These are phyloP conservation scores for Parmelia sp. DNA, from an alignment of 495 filamentous ascomycete species.

Conservation along the genomic window DNA sequence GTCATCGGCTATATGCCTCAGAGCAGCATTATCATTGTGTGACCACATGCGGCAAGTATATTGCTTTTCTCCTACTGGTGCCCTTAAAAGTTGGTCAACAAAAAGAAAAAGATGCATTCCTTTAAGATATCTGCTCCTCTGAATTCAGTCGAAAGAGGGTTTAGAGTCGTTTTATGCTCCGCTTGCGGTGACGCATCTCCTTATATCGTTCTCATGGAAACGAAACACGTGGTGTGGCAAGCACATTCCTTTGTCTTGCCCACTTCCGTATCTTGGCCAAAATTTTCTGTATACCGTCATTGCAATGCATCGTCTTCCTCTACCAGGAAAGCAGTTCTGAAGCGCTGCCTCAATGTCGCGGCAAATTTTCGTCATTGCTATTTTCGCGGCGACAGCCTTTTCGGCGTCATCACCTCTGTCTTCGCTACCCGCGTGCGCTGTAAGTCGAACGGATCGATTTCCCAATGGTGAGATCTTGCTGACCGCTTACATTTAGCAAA, in stretches of 20 bases:
- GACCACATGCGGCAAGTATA: background rate
- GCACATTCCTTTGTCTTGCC: slow-evolving; percentile 13
- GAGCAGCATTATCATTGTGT: background rate
- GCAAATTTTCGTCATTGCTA: slow-evolving; percentile 8
- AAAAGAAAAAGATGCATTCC: background rate
- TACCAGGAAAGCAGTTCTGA: background rate
- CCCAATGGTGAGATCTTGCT: background rate
- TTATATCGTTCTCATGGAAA: slow-evolving; percentile 7
- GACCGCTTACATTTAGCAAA: slow-evolving; percentile 15
- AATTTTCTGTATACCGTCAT: slow-evolving; percentile 6
- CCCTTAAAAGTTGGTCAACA: background rate
- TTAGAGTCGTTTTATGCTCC: background rate
- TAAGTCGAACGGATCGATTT: slow-evolving; percentile 7
- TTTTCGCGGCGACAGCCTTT: slow-evolving; percentile 6
- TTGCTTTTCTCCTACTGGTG: background rate
- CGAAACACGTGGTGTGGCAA: slow-evolving; percentile 3
- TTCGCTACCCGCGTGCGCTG: slow-evolving; percentile 16
- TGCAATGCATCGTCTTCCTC: background rate
- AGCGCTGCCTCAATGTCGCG: slow-evolving; percentile 4
- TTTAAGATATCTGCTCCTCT: background rate
- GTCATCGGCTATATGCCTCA: background rate
- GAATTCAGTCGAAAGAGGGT: background rate
- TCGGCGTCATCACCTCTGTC: slow-evolving; percentile 5
- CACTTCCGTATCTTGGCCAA: background rate
- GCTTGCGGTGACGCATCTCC: slow-evolving; percentile 2